Percentiles rank a stretch among this genome's conserved stretches.
phyloP scores from a whole-genome alignment of 208 protist species.

The Acanthamoeba healyi region DNA sequence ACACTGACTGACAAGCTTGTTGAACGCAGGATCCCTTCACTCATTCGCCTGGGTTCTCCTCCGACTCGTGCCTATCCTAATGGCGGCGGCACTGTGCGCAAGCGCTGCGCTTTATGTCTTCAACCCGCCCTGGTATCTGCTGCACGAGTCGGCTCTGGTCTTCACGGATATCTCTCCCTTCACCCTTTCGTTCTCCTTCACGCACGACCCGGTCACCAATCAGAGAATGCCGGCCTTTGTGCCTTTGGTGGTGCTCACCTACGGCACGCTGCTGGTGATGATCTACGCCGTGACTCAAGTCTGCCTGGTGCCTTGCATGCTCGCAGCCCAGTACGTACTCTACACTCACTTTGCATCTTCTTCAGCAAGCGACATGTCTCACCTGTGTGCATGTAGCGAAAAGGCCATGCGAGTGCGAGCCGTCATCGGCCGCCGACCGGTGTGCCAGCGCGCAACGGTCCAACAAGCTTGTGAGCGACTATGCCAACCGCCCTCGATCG shows the following conservation, averaged over 20 bases:
- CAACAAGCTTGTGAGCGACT: neutral
- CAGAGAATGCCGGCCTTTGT: neutral
- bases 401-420: neutral
- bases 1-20: neutral
- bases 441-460: neutral
- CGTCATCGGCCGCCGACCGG: neutral
- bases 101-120: neutral
- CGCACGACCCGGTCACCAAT: neutral
- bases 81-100: neutral
- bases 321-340: neutral
- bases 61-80: neutral
- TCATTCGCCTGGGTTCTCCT: neutral
- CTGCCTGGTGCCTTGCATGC: neutral
- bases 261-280: neutral
- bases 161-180: neutral
- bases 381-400: too few relatives aligned
- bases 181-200: neutral
- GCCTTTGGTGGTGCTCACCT: neutral
- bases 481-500: neutral
- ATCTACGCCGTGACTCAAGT: neutral
- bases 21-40: neutral
- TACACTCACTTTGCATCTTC: neutral
- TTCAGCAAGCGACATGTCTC: too few relatives aligned
- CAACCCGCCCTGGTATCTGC: neutral
- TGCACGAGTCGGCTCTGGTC: slow-evolving; percentile 47